phyloP scores from a whole-genome alignment of 305 asterid species.

The Rubia occidens region DNA sequence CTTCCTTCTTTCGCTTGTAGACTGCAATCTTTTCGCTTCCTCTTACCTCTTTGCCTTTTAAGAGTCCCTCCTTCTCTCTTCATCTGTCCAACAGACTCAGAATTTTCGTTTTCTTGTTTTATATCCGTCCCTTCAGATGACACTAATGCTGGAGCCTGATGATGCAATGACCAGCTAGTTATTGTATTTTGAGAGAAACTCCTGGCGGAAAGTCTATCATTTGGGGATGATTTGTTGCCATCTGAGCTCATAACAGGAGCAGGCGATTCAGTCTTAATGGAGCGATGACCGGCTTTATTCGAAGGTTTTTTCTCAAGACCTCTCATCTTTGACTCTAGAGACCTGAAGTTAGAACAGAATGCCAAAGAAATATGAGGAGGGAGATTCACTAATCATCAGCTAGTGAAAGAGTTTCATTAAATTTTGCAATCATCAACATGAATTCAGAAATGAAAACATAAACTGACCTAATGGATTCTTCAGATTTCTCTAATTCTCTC shows the following conservation, averaged over 20 bases:
- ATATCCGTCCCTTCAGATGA: conserved; percentile 20
- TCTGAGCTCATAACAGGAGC: conserved; percentile 39
- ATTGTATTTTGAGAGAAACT: conserved; percentile 55
- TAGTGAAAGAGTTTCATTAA: no score
- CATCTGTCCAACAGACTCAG: conserved; percentile 33
- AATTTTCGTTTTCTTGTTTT: conserved; percentile 29
- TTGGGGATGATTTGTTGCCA: conserved; percentile 36
- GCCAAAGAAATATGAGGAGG: not conserved
- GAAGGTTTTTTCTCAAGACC: conserved; percentile 34
- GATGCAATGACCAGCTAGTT: conserved; percentile 34
- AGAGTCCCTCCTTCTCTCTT: conserved; percentile 34
- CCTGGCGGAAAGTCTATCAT: conserved; percentile 56
- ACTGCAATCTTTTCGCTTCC: conserved; percentile 53
- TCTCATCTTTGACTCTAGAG: conserved; percentile 61
- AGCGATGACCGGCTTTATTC: conserved; percentile 28
- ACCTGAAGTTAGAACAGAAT: conserved; percentile 33
- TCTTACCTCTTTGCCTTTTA: conserved; percentile 64
- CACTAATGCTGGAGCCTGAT: conserved; percentile 25
- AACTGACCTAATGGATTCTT: conserved; percentile 39
- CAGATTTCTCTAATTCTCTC: conserved; percentile 37
- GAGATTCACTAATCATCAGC: not conserved
- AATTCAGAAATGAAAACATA: not conserved
- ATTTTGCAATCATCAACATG: not conserved
- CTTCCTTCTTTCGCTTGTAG: conserved; percentile 49
- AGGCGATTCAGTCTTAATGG: conserved; percentile 40